Conservation (phyloP, 78 protist genomes). For the Planoprotostelium fungivorum region DNA sequence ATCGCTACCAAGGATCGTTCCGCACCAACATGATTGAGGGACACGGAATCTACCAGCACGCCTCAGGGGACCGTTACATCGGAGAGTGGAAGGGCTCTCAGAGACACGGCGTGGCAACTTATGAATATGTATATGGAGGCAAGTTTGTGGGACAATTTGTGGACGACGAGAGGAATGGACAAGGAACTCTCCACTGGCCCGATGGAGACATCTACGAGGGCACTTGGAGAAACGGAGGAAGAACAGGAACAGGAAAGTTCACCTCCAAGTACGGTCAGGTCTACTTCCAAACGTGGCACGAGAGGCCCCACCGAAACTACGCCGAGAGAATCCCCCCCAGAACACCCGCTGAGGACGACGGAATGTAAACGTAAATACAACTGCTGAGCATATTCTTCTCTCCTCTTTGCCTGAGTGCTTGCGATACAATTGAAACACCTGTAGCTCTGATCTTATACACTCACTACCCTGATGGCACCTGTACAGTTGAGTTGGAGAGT, state of each 20-base stretch:
- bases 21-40: not conserved
- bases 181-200: not conserved
- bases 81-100: not conserved
- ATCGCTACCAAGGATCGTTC: not conserved
- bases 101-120: not conserved
- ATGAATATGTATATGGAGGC: not conserved
- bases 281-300: not conserved
- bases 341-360: not conserved
- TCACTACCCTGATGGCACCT: no score
- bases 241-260: not conserved
- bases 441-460: no score
- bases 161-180: not conserved
- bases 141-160: not conserved
- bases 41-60: not conserved
- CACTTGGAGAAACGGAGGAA: not conserved
- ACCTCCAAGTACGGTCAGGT: not conserved
- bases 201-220: not conserved
- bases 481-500: no score
- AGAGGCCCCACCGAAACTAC: not conserved
- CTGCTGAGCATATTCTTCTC: no score
- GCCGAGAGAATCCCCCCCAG: not conserved
- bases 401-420: no score
- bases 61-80: not conserved
- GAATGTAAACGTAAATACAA: no score
- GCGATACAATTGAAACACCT: no score